Percentiles rank a stretch among this genome's conserved stretches.
These are phyloP conservation scores for Lipomyces yamanashiensis DNA, from an alignment of 805 yeast genomes.

Conservation along the genomic window DNA sequence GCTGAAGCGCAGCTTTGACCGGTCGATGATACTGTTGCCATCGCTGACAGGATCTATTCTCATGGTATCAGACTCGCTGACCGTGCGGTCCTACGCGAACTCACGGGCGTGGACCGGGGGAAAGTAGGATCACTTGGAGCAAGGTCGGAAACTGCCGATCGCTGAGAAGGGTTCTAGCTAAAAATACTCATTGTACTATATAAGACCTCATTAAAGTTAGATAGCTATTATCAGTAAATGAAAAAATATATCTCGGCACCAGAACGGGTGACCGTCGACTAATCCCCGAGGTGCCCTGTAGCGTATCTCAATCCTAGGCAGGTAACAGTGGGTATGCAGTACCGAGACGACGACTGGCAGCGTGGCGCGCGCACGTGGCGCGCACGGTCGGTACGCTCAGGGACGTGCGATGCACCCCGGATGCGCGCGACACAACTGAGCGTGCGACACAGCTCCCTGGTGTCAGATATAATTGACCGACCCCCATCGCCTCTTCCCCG, in stretches of 20 bases:
- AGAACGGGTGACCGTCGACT: neutral
- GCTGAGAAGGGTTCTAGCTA: neutral
- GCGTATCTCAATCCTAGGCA: neutral
- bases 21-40: conserved; percentile 76
- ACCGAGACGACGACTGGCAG: neutral
- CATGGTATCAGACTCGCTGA: conserved; percentile 84
- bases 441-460: conserved; percentile 4
- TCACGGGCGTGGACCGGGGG: conserved; percentile 57
- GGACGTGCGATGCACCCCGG: conserved; percentile 9
- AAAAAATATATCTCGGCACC: too few species aligned
- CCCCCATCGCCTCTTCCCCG: conserved; percentile 2
- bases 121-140: neutral
- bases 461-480: conserved; percentile 3
- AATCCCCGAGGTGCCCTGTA: neutral
- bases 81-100: conserved; percentile 65
- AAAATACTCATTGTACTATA: too few species aligned
- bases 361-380: conserved; percentile 8
- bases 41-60: conserved; percentile 70
- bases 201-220: too few species aligned
- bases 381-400: conserved; percentile 9
- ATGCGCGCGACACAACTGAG: neutral
- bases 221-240: too few species aligned
- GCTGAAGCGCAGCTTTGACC: conserved; percentile 78
- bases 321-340: neutral
- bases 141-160: neutral